Conservation (phyloP, 2,329 filamentous ascomycete species). For the Sarocladium strictum region DNA sequence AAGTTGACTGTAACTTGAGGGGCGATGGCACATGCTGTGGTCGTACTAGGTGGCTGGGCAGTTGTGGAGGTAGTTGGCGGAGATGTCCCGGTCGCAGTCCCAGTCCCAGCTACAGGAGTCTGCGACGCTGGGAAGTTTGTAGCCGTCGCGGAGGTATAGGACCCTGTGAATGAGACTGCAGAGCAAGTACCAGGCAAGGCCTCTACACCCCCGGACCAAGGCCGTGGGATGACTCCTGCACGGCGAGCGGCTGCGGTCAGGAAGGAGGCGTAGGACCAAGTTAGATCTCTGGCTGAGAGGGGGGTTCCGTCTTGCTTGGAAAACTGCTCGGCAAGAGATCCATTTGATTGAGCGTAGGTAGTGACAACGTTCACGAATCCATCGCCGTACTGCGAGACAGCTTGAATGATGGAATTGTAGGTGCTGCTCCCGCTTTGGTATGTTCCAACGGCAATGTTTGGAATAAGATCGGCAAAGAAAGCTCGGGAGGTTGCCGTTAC, state of each 20-base stretch:
- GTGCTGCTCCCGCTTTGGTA: constrained; percentile 43
- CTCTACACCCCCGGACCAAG: constrained; percentile 43
- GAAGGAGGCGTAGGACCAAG: constrained; percentile 69
- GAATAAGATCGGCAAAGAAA: constrained; percentile 65
- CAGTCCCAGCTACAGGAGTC: constrained; percentile 32
- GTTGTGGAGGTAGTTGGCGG: constrained; percentile 34
- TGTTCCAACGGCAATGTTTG: constrained; percentile 54
- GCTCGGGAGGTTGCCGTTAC: constrained; percentile 59
- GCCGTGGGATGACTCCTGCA: constrained; percentile 45
- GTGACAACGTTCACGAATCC: constrained; percentile 57
- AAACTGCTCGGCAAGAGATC: constrained; percentile 64
- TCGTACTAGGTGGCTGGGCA: constrained; percentile 17
- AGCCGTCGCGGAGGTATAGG: constrained; percentile 44
- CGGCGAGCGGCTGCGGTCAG: constrained; percentile 56
- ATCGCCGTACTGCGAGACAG: constrained; percentile 53
- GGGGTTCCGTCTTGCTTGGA: constrained; percentile 45
- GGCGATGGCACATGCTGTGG: constrained; percentile 29
- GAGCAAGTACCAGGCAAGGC: constrained; percentile 43
- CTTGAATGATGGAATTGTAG: constrained; percentile 50
- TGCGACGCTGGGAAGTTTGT: constrained; percentile 44
- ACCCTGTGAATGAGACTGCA: constrained; percentile 39
- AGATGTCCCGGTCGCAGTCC: background rate
- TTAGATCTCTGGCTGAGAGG: constrained; percentile 60
- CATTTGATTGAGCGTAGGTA: constrained; percentile 55
- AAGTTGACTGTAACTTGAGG: constrained; percentile 56